Conservation (phyloP, 2,329 filamentous ascomycete genomes). For the Dryadomyces quercivorus region DNA sequence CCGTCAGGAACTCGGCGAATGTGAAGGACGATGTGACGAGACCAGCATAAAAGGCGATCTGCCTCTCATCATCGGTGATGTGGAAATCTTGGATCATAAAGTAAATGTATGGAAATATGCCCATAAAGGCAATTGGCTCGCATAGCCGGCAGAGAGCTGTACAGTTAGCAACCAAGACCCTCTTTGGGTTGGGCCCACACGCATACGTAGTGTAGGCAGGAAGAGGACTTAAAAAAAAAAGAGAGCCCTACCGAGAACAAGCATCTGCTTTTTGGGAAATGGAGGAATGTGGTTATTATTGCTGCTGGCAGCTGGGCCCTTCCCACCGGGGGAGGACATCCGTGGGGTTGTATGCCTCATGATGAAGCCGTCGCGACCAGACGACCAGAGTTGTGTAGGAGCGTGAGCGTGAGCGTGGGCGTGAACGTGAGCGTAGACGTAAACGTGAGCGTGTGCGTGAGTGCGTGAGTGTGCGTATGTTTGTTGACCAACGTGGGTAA, state of each 20-base stretch:
- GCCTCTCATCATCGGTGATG: slow-evolving; percentile 63
- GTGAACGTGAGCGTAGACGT: too few species aligned
- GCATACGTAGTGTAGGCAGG: background rate
- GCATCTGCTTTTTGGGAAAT: slow-evolving; percentile 24
- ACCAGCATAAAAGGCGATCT: slow-evolving; percentile 85
- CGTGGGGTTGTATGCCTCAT: background rate
- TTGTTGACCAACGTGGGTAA: too few species aligned
- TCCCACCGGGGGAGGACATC: background rate
- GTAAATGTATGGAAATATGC: slow-evolving; percentile 96
- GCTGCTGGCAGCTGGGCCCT: background rate
- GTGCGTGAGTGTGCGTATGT: too few species aligned
- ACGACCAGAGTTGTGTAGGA: background rate
- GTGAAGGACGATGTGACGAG: slow-evolving; percentile 96
- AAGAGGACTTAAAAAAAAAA: background rate
- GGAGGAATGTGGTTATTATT: slow-evolving; percentile 15
- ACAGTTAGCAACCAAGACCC: slow-evolving; percentile 3
- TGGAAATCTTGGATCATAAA: slow-evolving; percentile 92
- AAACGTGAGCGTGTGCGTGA: background rate
- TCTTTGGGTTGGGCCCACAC: background rate
- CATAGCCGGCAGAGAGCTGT: slow-evolving; percentile 86
- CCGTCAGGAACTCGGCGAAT: slow-evolving; percentile 86
- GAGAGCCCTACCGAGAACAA: slow-evolving; percentile 22
- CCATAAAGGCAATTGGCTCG: slow-evolving; percentile 99
- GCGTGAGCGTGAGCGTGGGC: too few species aligned
- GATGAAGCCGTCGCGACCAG: background rate